Base-by-base conservation (phyloP, 1,284 basidiomycete species). In the Gymnopus androsaceus region DNA sequence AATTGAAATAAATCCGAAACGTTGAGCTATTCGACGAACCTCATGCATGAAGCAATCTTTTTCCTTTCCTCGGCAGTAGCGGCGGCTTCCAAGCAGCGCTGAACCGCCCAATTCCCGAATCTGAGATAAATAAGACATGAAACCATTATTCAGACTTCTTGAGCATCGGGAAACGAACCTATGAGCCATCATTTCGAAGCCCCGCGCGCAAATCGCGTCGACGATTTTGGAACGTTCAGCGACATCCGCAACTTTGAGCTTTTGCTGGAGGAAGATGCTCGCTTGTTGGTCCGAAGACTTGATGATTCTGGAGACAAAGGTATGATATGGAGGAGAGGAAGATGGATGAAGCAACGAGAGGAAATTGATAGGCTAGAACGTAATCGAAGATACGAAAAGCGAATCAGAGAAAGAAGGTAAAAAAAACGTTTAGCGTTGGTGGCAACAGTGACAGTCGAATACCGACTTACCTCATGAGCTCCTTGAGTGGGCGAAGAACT, bases 141-240 rank as follows among this genome's bases (percentile, higher is more conserved):
- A 23, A 57, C 30, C 6, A 28, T 7, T 28, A 19, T 58, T 11
- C 19, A 56, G 33, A 47, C 51, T 59, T 34, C 42, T 15, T 53
- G 17, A 37, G n/a, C 30, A 33, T 41, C 23, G 38, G n/a, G 21
- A 27, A 45, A 64, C 69, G 40, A 69, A 88, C 88, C 88, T 77
- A 67, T 91, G 87, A 57, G 89, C 89, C 90, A 92, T 92, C 90
- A 92, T 92, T 67, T 92, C 90, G 60, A 88, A 89, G 0, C 90
- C 90, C n/a, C 84, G 81, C 34, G 83, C 78, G 57, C 88, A 90
- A 56, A 92, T 92, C 46, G 90, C 90, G 64, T 91, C 88, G 9
- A 92, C 84, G 45, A 92, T 92, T 69, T 90, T 90, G 7, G 77
- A 80, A 2, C 90, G 78, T 66, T 91, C 90, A 51, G 84, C 81